Percentiles rank a stretch among this genome's conserved stretches.
Conservation (phyloP, 495 filamentous ascomycete genomes). For the Penicillium lividum region DNA sequence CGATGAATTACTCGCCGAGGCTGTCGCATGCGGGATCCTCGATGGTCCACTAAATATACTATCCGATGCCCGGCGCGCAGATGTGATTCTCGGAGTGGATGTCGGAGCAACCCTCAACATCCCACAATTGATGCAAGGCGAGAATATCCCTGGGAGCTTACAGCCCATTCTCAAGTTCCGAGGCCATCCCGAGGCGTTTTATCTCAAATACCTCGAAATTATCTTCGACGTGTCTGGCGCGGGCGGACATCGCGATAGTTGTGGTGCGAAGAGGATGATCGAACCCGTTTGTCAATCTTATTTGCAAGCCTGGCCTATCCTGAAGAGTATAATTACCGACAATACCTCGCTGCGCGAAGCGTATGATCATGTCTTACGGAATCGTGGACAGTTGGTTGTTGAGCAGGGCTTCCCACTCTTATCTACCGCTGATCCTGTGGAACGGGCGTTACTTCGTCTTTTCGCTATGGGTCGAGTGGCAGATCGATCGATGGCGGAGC, state of each 20-base stretch:
- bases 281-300: conserved; percentile 35
- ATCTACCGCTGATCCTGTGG: not conserved
- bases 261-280: conserved; percentile 31
- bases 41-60: conserved; percentile 13
- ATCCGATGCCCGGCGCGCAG: conserved; percentile 11
- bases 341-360: conserved; percentile 21
- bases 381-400: not conserved
- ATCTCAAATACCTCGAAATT: conserved; percentile 32
- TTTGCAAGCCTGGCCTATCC: conserved; percentile 10
- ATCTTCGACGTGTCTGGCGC: conserved; percentile 42
- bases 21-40: conserved; percentile 26
- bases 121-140: conserved; percentile 36
- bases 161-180: conserved; percentile 18
- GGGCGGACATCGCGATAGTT: conserved; percentile 33
- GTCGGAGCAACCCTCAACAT: conserved; percentile 46
- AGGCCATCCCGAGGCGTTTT: conserved; percentile 26
- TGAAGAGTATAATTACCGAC: conserved; percentile 7
- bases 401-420: conserved; percentile 1
- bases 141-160: conserved; percentile 32
- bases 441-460: conserved; percentile 26
- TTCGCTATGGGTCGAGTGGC: conserved; percentile 26
- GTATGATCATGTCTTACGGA: conserved; percentile 26
- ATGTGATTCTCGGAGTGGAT: conserved; percentile 38
- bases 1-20: conserved; percentile 30
- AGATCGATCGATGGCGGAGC: conserved; percentile 13